Conservation (phyloP, 106 monocot species). For the Apostasia shenzhenica region DNA sequence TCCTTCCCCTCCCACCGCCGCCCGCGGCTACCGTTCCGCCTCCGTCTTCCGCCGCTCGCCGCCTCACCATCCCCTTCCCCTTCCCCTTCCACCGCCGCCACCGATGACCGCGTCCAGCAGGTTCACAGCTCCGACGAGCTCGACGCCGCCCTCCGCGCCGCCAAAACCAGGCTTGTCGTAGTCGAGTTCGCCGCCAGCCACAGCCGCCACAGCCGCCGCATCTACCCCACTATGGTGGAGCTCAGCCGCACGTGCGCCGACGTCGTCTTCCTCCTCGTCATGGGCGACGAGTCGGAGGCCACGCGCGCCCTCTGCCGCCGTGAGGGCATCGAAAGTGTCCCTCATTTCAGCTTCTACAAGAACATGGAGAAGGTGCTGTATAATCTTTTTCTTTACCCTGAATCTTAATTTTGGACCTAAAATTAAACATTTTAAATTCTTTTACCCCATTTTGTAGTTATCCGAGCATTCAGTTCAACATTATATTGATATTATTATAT, state of each 20-base stretch:
- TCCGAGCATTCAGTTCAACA: too few species aligned
- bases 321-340: constrained; percentile 56
- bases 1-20: background rate
- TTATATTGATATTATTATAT: too few species aligned
- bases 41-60: background rate
- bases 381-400: background rate
- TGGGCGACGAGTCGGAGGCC: constrained; percentile 87
- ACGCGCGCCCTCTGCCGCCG: constrained; percentile 55
- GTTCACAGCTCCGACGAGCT: constrained; percentile 73
- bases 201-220: constrained; percentile 37
- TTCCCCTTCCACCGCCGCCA: background rate
- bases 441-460: too few species aligned
- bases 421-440: too few species aligned
- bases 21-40: background rate
- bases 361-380: constrained; percentile 66
- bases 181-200: constrained; percentile 73
- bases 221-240: constrained; percentile 78
- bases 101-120: constrained; percentile 46
- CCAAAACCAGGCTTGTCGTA: constrained; percentile 79
- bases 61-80: background rate
- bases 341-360: constrained; percentile 95
- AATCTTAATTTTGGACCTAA: too few species aligned
- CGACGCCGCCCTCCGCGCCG: constrained; percentile 51
- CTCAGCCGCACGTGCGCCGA: constrained; percentile 82
- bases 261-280: constrained; percentile 83